phyloP scores from a whole-genome alignment of 495 filamentous ascomycete species.

The Haplographium delicatum region DNA sequence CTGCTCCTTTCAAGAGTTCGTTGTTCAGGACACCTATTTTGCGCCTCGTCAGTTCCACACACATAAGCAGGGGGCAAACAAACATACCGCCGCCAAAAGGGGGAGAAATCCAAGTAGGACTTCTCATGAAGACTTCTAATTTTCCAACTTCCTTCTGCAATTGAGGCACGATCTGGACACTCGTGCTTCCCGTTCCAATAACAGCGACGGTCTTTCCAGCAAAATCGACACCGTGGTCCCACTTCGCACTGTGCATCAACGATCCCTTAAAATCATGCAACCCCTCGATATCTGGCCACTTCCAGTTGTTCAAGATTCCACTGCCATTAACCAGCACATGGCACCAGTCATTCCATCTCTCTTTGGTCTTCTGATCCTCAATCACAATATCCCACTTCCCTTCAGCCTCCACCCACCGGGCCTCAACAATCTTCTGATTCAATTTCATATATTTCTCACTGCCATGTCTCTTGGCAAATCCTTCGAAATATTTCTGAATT shows the following conservation, averaged over 20 bases:
- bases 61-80: not conserved
- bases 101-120: constrained; percentile 60
- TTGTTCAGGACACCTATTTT: not conserved
- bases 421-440: constrained; percentile 7
- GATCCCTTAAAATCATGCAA: constrained; percentile 48
- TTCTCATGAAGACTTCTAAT: constrained; percentile 58
- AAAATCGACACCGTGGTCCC: constrained; percentile 40
- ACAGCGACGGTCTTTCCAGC: constrained; percentile 45
- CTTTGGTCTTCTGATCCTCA: not conserved
- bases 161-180: constrained; percentile 44
- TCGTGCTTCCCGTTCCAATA: constrained; percentile 50
- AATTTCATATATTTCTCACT: constrained; percentile 44
- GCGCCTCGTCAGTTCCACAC: not conserved
- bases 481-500: constrained; percentile 52
- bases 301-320: constrained; percentile 29
- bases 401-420: constrained; percentile 1
- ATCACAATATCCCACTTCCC: not conserved
- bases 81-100: constrained; percentile 30
- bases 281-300: constrained; percentile 51
- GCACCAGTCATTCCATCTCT: constrained; percentile 3
- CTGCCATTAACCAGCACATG: constrained; percentile 8
- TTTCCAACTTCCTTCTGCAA: constrained; percentile 43
- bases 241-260: constrained; percentile 49
- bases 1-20: not conserved
- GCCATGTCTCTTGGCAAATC: constrained; percentile 47